phyloP scores from a whole-genome alignment of 2,329 filamentous ascomycete species.

The Apiospora aurea region DNA sequence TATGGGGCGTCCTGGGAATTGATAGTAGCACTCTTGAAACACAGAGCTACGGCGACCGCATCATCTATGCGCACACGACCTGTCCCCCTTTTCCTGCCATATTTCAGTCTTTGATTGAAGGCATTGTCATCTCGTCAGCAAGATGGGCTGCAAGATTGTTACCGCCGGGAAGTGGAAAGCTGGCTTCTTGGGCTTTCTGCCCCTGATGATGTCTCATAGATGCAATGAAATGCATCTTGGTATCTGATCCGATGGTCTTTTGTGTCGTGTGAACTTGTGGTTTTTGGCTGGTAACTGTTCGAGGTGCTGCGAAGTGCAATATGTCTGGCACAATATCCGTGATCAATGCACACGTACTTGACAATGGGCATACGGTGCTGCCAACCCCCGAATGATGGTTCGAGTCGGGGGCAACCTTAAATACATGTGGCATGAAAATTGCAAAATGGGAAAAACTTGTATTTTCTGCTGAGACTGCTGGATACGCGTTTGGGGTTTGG shows the following conservation, averaged over 20 bases:
- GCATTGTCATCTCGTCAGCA: neutral
- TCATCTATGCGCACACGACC: neutral
- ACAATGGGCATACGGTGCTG: neutral
- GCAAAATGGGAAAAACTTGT: neutral
- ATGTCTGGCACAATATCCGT: neutral
- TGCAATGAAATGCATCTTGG: constrained; percentile 21
- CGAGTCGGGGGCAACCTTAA: neutral
- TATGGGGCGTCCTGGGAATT: neutral
- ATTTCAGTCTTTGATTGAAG: constrained; percentile 6
- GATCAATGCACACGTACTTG: neutral
- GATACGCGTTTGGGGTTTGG: neutral
- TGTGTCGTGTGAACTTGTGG: neutral
- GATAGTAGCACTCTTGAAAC: constrained; percentile 15
- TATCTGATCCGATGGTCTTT: constrained; percentile 9
- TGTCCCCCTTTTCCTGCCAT: neutral
- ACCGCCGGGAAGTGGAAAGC: neutral
- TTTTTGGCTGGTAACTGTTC: neutral
- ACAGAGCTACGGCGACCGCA: neutral
- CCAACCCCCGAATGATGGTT: neutral
- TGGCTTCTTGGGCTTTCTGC: neutral
- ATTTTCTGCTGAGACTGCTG: neutral
- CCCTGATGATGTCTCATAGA: constrained; percentile 5
- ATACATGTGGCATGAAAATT: neutral
- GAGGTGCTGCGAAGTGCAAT: neutral
- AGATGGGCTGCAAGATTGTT: neutral